Conservation (phyloP, 2,329 filamentous ascomycete species). For the Talaromyces sp. region DNA sequence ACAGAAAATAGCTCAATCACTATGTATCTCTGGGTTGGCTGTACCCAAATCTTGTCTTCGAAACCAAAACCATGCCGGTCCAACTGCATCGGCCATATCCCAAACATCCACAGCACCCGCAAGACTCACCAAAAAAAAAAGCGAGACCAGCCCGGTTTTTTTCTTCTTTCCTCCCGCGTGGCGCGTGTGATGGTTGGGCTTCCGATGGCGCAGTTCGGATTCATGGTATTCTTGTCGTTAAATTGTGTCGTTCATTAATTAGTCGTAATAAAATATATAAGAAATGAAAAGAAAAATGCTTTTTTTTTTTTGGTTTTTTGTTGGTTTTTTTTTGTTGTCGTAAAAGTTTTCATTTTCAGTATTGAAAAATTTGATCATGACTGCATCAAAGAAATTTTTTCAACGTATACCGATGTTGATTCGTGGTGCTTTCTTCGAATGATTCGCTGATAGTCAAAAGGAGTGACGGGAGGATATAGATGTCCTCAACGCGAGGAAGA, state of each 20-base stretch:
- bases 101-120: neutral
- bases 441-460: neutral
- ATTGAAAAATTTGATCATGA: neutral
- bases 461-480: neutral
- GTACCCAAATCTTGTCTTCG: neutral
- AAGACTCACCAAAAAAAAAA: neutral
- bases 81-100: neutral
- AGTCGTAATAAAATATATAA: neutral
- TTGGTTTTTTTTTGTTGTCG: neutral
- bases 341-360: neutral
- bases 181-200: neutral
- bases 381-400: neutral
- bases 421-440: neutral
- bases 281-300: neutral
- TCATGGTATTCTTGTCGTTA: neutral
- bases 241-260: neutral
- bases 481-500: neutral
- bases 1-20: neutral
- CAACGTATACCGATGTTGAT: neutral
- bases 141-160: neutral
- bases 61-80: neutral
- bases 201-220: neutral
- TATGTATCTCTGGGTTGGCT: neutral
- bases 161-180: neutral
- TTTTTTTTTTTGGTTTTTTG: neutral